phyloP scores from a whole-genome alignment of 495 filamentous ascomycete species.

The Thozetella sp. region DNA sequence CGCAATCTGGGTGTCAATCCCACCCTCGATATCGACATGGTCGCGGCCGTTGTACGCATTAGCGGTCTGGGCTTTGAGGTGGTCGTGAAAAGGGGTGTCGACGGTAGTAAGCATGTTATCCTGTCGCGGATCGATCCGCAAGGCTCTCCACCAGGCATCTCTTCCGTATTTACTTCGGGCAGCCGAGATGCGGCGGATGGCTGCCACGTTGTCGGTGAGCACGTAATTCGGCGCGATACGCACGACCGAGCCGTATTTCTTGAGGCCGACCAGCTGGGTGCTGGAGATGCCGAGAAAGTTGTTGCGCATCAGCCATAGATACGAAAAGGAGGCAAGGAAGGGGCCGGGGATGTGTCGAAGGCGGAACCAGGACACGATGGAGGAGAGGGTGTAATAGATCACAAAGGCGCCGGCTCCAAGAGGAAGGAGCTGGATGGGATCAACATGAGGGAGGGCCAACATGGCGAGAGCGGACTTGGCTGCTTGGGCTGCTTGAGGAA shows the following conservation, averaged over 20 bases:
- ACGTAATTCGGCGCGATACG: constrained; percentile 39
- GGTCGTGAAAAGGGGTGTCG: constrained; percentile 25
- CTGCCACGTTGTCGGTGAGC: constrained; percentile 37
- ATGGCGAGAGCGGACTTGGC: too few species aligned
- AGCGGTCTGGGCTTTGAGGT: constrained; percentile 33
- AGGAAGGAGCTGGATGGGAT: too few species aligned
- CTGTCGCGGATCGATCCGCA: constrained; percentile 25
- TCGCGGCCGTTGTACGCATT: constrained; percentile 47
- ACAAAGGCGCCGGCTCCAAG: too few species aligned
- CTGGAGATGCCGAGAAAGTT: constrained; percentile 11
- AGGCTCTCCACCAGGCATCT: constrained; percentile 28
- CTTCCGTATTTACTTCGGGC: constrained; percentile 32
- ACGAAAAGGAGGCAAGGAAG: constrained; percentile 28
- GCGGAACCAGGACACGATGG: constrained; percentile 21
- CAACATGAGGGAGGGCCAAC: too few species aligned
- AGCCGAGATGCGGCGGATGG: constrained; percentile 33
- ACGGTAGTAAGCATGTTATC: constrained; percentile 16
- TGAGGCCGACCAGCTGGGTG: constrained; percentile 5
- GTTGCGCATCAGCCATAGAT: constrained; percentile 20
- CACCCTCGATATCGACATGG: constrained; percentile 33
- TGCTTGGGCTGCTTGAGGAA: too few species aligned
- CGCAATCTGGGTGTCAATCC: constrained; percentile 37
- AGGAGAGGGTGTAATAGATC: too few species aligned
- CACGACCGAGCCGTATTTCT: constrained; percentile 31
- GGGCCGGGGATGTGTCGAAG: constrained; percentile 26